Conservation (phyloP, 306 rosid species). For the Carpinus viminea region DNA sequence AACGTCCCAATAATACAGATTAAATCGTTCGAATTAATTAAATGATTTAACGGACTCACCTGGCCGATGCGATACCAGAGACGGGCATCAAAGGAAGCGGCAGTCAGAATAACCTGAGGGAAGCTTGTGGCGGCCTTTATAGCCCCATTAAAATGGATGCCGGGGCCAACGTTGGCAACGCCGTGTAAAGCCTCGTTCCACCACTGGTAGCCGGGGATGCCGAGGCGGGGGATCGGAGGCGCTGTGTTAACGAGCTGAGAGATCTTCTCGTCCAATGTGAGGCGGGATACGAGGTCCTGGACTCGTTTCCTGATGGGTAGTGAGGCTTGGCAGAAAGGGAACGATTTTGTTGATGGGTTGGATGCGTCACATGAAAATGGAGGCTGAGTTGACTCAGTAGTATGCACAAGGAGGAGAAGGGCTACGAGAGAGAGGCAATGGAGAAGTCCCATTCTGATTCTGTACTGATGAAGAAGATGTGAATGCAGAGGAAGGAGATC, state of each 20-base stretch:
- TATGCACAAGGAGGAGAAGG: not conserved
- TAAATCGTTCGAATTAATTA: too few species aligned
- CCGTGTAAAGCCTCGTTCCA: constrained; percentile 96
- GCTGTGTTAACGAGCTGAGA: constrained; percentile 83
- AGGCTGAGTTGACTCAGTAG: constrained; percentile 44
- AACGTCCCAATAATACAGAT: too few species aligned
- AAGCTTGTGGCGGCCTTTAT: constrained; percentile 66
- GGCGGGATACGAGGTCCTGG: constrained; percentile 72
- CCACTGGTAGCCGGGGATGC: constrained; percentile 81
- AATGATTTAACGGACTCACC: constrained; percentile 30
- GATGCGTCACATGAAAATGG: constrained; percentile 80
- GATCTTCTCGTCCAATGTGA: constrained; percentile 88
- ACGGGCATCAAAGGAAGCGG: constrained; percentile 66
- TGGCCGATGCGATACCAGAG: constrained; percentile 84
- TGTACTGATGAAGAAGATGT: not conserved
- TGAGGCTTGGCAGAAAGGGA: constrained; percentile 69
- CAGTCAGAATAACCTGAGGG: constrained; percentile 95
- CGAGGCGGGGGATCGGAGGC: constrained; percentile 83
- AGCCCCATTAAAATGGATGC: constrained; percentile 48
- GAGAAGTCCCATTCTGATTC: constrained; percentile 25
- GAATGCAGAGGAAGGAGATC: not conserved
- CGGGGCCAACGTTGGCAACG: constrained; percentile 53
- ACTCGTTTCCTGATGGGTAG: constrained; percentile 50
- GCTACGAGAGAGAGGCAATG: not conserved
- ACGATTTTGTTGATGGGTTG: constrained; percentile 53